phyloP scores from a whole-genome alignment of 2,329 filamentous ascomycete genomes.

The Talaromyces sp. region DNA sequence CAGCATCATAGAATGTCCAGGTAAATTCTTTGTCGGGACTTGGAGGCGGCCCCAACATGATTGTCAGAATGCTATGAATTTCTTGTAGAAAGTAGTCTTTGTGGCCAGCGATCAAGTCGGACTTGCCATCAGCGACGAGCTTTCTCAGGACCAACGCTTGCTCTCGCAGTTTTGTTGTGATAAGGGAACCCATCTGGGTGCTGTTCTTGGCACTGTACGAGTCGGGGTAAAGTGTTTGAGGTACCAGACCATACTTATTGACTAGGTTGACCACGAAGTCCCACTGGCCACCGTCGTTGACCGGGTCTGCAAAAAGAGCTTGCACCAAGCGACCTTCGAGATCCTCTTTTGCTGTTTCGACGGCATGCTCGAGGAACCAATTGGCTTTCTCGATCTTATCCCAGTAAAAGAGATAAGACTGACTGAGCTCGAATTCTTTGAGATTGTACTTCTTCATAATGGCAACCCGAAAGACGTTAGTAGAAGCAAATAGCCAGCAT shows the following conservation, averaged over 20 bases:
- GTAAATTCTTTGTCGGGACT: constrained; percentile 62
- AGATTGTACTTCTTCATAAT: constrained; percentile 79
- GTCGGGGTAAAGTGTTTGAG: constrained; percentile 75
- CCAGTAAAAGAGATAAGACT: constrained; percentile 86
- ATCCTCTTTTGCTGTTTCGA: constrained; percentile 66
- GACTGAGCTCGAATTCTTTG: constrained; percentile 75
- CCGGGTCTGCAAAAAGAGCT: constrained; percentile 60
- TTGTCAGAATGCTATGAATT: constrained; percentile 73
- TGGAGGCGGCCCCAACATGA: constrained; percentile 76
- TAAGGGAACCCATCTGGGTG: constrained; percentile 62
- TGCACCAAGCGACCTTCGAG: constrained; percentile 70
- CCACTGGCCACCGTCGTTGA: constrained; percentile 83
- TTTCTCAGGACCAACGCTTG: constrained; percentile 68
- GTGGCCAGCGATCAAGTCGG: constrained; percentile 40
- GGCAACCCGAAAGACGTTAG: constrained; percentile 86
- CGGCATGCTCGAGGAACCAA: constrained; percentile 78
- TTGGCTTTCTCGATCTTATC: constrained; percentile 91
- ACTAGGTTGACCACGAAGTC: constrained; percentile 88
- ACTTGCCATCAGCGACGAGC: constrained; percentile 42
- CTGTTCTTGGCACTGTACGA: constrained; percentile 72
- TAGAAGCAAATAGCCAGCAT: constrained; percentile 88
- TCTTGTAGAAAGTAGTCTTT: constrained; percentile 75
- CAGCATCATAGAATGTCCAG: constrained; percentile 73
- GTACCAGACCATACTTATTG: constrained; percentile 81
- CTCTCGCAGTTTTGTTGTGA: constrained; percentile 84